Conservation (phyloP, 1,284 basidiomycete genomes). For the Marasmius fiardii region DNA sequence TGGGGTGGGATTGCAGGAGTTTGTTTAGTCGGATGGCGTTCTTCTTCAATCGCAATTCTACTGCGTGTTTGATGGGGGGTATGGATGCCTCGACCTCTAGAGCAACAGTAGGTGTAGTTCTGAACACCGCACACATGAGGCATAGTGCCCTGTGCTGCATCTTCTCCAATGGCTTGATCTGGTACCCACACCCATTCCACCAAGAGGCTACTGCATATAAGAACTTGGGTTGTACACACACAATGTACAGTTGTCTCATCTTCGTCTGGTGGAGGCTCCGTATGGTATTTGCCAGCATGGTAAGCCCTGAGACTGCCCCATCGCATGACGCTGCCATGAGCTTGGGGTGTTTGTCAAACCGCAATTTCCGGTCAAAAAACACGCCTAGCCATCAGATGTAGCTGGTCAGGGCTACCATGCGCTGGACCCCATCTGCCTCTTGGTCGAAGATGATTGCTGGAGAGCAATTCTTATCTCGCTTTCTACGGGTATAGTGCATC, state of each 20-base stretch:
- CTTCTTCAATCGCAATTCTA: slow-evolving; percentile 10
- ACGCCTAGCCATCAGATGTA: slow-evolving; percentile 9
- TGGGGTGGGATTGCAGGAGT: slow-evolving; percentile 18
- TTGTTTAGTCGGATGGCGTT: slow-evolving; percentile 20
- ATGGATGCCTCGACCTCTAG: slow-evolving; percentile 26
- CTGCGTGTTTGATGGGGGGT: slow-evolving; percentile 21
- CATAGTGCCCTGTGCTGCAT: slow-evolving; percentile 21
- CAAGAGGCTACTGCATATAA: slow-evolving; percentile 28
- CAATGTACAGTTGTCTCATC: neutral
- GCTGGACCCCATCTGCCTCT: too few relatives aligned
- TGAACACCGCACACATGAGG: slow-evolving; percentile 30
- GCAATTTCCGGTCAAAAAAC: neutral
- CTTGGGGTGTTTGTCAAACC: slow-evolving; percentile 7
- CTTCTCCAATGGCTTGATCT: slow-evolving; percentile 21
- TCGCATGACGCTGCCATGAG: neutral
- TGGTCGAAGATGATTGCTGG: too few relatives aligned
- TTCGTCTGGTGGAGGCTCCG: neutral
- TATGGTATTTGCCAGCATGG: slow-evolving; percentile 7
- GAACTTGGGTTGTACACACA: slow-evolving; percentile 26
- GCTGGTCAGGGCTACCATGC: too few relatives aligned
- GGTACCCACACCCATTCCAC: slow-evolving; percentile 31
- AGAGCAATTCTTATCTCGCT: too few relatives aligned
- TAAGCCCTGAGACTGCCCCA: neutral
- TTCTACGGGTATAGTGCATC: slow-evolving; percentile 2
- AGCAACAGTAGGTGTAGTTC: slow-evolving; percentile 27